Evolutionary conservation across 129 eudicot species (phyloP), one percentile per base, ranked within the genome.

Genomic region (Dittrichia graveolens): DNA sequence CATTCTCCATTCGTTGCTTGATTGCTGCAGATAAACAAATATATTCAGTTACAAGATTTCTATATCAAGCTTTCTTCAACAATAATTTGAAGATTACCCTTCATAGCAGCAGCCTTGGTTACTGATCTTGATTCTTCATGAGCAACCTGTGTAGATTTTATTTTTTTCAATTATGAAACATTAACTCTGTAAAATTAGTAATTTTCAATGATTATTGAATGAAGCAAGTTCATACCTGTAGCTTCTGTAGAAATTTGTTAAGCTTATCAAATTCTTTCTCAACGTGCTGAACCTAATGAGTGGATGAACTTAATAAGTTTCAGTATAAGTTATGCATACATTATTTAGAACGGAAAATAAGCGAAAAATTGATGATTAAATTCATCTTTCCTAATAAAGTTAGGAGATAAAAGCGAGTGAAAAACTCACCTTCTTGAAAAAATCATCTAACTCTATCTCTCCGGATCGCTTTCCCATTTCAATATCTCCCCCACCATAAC

Each of bases 101-200:
- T 93, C 98, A 93, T 89, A n/a, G 95, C 74, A 67, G 87, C 84
- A 65, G 98, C 98, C 81, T 83, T 93, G 31, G 98, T 89, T 42
- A 89, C 85, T 13, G 90, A 77, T 69, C 75, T 87, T 47, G 98
- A 87, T 79, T 93, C 96, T 62, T 93, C 96, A 35, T 93, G 96
- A 54, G 98, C 96, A 85, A 82, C 86, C 96, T 92, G 79, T 80
- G 78, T 77, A 77, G 42, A 45, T 16, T n/a, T 1, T 15, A 39
- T 10, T 3, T 8, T 31, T 7, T 8, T 3, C 3, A 45, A 4
- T 65, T 65, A 19, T 2, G 43, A 42, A 40, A 15, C 43, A 14
- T 38, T 19, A 24, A 24, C 2, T 24, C 31, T 24, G 31, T 24
- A 24, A 35, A 35, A 24, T 11, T 18, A 49, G 38, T 13, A n/a